Percentiles rank a stretch among this genome's conserved stretches.
Evolutionary conservation across 495 filamentous ascomycete species (phyloP).

Genomic region (Baudoinia panamericana): DNA sequence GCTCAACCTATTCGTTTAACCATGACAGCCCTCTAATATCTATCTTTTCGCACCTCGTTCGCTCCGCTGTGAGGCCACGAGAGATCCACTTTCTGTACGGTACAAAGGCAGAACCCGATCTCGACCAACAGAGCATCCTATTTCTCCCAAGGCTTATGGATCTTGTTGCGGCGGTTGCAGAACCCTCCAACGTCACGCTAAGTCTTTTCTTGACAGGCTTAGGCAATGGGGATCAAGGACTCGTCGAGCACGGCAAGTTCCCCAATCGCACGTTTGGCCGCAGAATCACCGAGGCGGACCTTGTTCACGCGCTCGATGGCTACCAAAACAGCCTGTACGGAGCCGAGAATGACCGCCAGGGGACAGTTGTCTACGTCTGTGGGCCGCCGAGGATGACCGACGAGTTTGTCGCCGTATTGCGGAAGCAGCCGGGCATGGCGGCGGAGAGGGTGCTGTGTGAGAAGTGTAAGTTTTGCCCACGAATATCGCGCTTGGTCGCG

Average conservation of each 20-base stretch:
- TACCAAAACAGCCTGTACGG: slow-evolving; percentile 32
- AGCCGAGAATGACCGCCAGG: slow-evolving; percentile 30
- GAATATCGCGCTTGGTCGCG: no score
- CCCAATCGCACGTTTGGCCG: slow-evolving; percentile 14
- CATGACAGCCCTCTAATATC: slow-evolving; percentile 31
- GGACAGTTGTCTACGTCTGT: slow-evolving; percentile 62
- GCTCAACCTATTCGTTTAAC: no score
- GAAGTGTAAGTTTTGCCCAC: no score
- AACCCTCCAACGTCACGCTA: slow-evolving; percentile 12
- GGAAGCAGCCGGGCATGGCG: slow-evolving; percentile 40
- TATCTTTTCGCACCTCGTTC: slow-evolving; percentile 27
- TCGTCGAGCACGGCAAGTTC: slow-evolving; percentile 14
- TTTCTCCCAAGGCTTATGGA: slow-evolving; percentile 27
- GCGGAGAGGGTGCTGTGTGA: slow-evolving; percentile 55
- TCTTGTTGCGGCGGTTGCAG: slow-evolving; percentile 9
- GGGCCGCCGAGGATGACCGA: slow-evolving; percentile 73
- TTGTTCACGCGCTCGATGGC: slow-evolving; percentile 16
- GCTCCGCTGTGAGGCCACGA: slow-evolving; percentile 15
- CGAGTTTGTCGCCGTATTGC: slow-evolving; percentile 48
- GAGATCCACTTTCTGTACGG: slow-evolving; percentile 27
- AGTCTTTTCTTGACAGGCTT: slow-evolving; percentile 15
- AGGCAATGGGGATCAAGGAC: slow-evolving; percentile 6
- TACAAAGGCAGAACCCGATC: slow-evolving; percentile 20
- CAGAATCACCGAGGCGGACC: slow-evolving; percentile 14
- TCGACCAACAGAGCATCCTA: slow-evolving; percentile 20